Evolutionary conservation across 2,329 filamentous ascomycete species (phyloP).

Genomic region (Achaetomium macrosporum): DNA sequence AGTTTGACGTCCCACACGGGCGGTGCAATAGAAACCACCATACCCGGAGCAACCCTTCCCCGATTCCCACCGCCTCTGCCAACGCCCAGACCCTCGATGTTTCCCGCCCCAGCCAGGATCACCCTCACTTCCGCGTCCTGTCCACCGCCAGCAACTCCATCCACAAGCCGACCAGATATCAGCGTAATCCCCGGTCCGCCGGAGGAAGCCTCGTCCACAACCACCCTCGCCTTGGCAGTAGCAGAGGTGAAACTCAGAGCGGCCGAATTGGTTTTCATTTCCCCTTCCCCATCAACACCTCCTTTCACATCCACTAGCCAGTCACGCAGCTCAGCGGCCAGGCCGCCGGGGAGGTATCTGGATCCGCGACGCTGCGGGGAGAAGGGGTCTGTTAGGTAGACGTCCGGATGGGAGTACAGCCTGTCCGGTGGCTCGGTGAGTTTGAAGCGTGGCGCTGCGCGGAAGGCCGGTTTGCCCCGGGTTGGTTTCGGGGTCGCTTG

Average conservation of each 20-base stretch:
- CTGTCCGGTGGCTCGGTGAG: conserved; percentile 22
- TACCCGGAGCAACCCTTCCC: conserved; percentile 26
- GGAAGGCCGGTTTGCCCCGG: conserved; percentile 29
- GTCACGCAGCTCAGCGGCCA: conserved; percentile 38
- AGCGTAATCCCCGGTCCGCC: conserved; percentile 27
- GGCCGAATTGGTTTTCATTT: conserved; percentile 10
- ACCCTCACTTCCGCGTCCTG: not conserved
- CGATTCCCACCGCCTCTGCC: conserved; percentile 25
- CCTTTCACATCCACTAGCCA: conserved; percentile 41
- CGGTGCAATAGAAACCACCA: conserved; percentile 30
- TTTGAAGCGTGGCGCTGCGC: conserved; percentile 35
- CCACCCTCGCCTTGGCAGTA: conserved; percentile 3
- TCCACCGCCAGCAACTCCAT: not conserved
- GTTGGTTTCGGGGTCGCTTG: not conserved
- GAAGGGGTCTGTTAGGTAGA: conserved; percentile 33
- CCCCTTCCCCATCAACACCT: conserved; percentile 19
- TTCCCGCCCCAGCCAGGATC: conserved; percentile 11
- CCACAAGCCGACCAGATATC: conserved; percentile 17
- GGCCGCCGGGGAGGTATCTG: conserved; percentile 35
- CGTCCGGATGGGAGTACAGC: not conserved
- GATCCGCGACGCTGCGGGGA: conserved; percentile 34
- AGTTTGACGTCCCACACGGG: conserved; percentile 35
- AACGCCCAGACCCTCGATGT: conserved; percentile 9
- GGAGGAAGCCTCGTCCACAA: conserved; percentile 19
- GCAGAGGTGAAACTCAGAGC: not conserved